phyloP scores from a whole-genome alignment of 768 basidiomycete genomes.

The Rubroboletus pulcherrimus region DNA sequence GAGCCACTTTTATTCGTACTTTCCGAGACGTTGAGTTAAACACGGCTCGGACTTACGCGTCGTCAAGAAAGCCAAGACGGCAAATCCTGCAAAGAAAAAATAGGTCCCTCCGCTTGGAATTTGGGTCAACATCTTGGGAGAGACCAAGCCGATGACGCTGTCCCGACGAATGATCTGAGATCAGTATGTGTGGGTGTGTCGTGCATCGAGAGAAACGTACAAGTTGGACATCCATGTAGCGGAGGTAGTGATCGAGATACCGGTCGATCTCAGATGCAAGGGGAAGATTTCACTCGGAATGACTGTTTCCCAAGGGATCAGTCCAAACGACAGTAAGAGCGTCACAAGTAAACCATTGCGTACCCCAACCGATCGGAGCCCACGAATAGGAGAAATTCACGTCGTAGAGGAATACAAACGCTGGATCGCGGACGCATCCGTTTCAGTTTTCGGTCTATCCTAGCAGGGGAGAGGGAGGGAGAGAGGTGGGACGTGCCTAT shows the following conservation, averaged over 20 bases:
- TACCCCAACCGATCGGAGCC: constrained; percentile 31
- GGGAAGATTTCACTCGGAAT: constrained; percentile 42
- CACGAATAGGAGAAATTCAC: constrained; percentile 35
- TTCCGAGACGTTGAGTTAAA: background rate
- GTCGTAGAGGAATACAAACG: constrained; percentile 39
- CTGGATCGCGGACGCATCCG: constrained; percentile 17
- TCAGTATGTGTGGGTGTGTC: background rate
- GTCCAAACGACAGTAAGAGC: background rate
- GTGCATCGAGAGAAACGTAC: constrained; percentile 11
- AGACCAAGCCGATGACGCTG: constrained; percentile 28
- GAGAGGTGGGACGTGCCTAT: constrained; percentile 25
- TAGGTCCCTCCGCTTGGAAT: constrained; percentile 25
- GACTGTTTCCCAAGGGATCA: constrained; percentile 22
- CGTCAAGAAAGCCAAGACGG: constrained; percentile 28
- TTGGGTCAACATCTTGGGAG: constrained; percentile 25
- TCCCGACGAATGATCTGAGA: background rate
- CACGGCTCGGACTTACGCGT: constrained; percentile 17
- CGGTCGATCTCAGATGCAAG: constrained; percentile 39
- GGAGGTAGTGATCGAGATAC: constrained; percentile 41
- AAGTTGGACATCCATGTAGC: constrained; percentile 41
- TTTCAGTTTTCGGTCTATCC: constrained; percentile 9
- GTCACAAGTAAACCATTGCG: background rate
- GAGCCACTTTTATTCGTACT: background rate
- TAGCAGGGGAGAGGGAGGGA: background rate
- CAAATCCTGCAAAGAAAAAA: constrained; percentile 28